phyloP scores from a whole-genome alignment of 1,284 basidiomycete species.

The Tylopilus orsonianus region DNA sequence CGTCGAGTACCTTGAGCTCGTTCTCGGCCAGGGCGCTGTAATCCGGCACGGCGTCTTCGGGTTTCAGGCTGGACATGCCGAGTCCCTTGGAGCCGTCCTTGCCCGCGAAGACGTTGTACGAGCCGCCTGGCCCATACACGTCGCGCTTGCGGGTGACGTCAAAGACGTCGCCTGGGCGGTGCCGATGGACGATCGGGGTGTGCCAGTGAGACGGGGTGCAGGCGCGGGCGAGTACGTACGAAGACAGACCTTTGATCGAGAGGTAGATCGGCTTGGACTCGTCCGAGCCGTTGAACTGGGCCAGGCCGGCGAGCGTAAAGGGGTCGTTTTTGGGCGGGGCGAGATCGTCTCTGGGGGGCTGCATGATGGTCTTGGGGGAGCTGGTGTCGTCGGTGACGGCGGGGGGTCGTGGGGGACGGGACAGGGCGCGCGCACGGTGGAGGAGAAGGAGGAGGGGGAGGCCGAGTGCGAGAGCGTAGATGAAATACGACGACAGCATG shows the following conservation, averaged over 20 bases:
- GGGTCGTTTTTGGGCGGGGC: constrained; percentile 78
- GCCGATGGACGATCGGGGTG: no score
- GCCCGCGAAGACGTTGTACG: constrained; percentile 80
- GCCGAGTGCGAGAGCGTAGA: constrained; percentile 25
- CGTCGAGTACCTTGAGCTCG: constrained; percentile 83
- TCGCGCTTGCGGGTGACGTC: constrained; percentile 82
- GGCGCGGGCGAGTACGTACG: constrained; percentile 3
- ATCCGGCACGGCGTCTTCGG: constrained; percentile 87
- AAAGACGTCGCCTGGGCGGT: constrained; percentile 69
- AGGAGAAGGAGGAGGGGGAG: constrained; percentile 27
- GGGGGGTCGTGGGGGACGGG: constrained; percentile 1
- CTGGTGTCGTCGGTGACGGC: constrained; percentile 34
- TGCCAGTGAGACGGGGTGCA: no score
- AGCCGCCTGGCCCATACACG: constrained; percentile 74
- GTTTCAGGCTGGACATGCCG: constrained; percentile 84
- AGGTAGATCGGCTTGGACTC: constrained; percentile 76
- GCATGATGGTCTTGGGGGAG: constrained; percentile 66
- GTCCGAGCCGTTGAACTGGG: constrained; percentile 68
- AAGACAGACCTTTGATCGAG: constrained; percentile 74
- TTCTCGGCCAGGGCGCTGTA: constrained; percentile 76
- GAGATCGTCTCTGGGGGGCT: constrained; percentile 58
- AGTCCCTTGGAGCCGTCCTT: constrained; percentile 87
- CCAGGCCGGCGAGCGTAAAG: constrained; percentile 69
- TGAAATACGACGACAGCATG: constrained; percentile 17
- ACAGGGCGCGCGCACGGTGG: constrained; percentile 4